Conservation (phyloP, 305 asterid genomes). For the Solanum hybrid region DNA sequence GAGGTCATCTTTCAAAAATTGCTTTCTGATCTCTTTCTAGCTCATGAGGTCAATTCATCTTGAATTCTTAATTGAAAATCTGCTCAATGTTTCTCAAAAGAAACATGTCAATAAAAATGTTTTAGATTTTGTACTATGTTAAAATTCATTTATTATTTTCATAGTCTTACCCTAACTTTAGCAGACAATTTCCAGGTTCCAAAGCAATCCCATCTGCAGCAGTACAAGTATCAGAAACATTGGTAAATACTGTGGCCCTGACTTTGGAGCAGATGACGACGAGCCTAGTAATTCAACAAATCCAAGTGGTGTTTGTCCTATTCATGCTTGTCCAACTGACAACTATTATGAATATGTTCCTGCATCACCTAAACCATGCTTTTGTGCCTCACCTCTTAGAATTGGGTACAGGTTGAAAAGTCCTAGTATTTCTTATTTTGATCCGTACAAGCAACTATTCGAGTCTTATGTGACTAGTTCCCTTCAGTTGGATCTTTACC, state of each 20-base stretch:
- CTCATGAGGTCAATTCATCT: neutral
- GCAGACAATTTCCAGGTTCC: conserved; percentile 23
- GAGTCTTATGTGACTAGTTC: conserved; percentile 25
- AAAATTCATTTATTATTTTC: neutral
- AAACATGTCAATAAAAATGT: neutral
- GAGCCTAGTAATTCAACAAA: conserved; percentile 7
- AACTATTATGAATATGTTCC: conserved; percentile 35
- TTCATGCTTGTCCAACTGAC: conserved; percentile 30
- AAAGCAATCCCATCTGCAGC: conserved; percentile 34
- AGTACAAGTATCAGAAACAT: conserved; percentile 20
- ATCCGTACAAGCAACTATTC: conserved; percentile 24
- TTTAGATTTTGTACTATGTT: neutral
- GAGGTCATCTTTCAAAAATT: neutral
- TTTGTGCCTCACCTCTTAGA: conserved; percentile 44
- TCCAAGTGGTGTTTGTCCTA: conserved; percentile 17
- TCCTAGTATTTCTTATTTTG: conserved; percentile 41
- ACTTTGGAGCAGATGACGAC: conserved; percentile 15
- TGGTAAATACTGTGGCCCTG: conserved; percentile 24
- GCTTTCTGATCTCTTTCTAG: neutral
- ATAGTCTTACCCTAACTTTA: conserved; percentile 1
- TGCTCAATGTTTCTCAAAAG: neutral
- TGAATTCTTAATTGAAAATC: neutral
- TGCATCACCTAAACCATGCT: conserved; percentile 34
- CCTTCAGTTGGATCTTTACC: conserved; percentile 25
- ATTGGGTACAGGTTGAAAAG: conserved; percentile 46